Conservation (phyloP, 2,329 filamentous ascomycete genomes). For the Bipolaris bicolor region DNA sequence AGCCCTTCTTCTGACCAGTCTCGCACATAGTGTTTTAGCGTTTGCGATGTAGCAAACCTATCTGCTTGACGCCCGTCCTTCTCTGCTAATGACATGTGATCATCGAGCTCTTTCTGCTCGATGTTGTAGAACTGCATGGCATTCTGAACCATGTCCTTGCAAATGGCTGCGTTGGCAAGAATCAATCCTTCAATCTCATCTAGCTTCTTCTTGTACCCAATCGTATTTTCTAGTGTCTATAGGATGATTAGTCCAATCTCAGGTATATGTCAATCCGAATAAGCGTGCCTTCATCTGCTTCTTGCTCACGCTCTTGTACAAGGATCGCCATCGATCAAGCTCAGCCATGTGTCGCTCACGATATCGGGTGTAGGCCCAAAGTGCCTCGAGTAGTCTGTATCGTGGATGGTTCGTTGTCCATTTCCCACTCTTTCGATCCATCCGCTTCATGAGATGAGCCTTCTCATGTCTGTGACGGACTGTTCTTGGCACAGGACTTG, state of each 20-base stretch:
- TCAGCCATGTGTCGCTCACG: slow-evolving; percentile 28
- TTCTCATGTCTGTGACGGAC: slow-evolving; percentile 29
- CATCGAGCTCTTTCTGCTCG: slow-evolving; percentile 52
- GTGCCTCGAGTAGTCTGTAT: slow-evolving; percentile 29
- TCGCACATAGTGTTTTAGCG: slow-evolving; percentile 63
- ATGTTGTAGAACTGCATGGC: slow-evolving; percentile 58
- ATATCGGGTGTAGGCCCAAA: slow-evolving; percentile 29
- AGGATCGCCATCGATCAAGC: slow-evolving; percentile 28
- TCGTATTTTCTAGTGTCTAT: slow-evolving; percentile 27
- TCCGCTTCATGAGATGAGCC: slow-evolving; percentile 25
- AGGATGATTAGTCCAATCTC: neutral
- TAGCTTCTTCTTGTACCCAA: slow-evolving; percentile 51
- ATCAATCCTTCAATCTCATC: slow-evolving; percentile 53
- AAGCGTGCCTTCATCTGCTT: slow-evolving; percentile 30
- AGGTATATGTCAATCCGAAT: neutral
- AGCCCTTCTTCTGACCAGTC: slow-evolving; percentile 61
- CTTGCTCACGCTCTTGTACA: slow-evolving; percentile 32
- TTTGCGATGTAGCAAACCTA: slow-evolving; percentile 58
- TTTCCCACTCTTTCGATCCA: slow-evolving; percentile 26
- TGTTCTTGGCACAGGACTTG: slow-evolving; percentile 1
- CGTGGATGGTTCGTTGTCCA: slow-evolving; percentile 27
- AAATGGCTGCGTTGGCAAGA: slow-evolving; percentile 54
- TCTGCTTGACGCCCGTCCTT: slow-evolving; percentile 50
- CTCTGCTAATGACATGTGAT: slow-evolving; percentile 50
- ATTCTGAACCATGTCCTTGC: slow-evolving; percentile 54